Evolutionary conservation across 2,329 filamentous ascomycete genomes (phyloP), one percentile per base, ranked within the genome.

Genomic region (Paecilomyces fulvus): DNA sequence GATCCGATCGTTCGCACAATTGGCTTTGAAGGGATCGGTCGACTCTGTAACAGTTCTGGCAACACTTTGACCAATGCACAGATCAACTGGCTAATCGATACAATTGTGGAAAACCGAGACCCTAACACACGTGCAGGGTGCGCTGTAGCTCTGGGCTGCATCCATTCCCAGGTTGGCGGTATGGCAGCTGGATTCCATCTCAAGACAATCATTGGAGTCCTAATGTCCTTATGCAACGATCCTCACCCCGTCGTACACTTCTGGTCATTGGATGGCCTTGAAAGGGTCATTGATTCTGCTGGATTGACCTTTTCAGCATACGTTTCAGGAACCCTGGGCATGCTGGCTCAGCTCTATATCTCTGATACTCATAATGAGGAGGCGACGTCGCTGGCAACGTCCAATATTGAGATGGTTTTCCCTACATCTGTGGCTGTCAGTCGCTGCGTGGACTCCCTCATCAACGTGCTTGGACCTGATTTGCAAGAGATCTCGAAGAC

Each of bases 181-280:
- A 97, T 99, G 92, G 94, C 94, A 54, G 94, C 94, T 55, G 91
- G 92, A 3, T 91, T 94, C 65, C 94, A 99, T 70, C 80, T 99
- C 53, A 97, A 97, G 76, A 96, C 91, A 1, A 96, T 99, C 52
- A 82, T 96, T n/a, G 89, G 92, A 17, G 95, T 99, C 43, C 77
- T 99, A n/a, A 95, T 97, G 88, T 97, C 94, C 7, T 80, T 99
- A 9, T 92, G 91, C 70, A 96, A 92, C 64, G 94, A 99, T 67
- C 90, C 92, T 20, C 94, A 99, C 69, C 92, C 94, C 0, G 86
- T 89, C 0, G 94, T 99, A 8, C 94, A 99, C 72, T 96, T 92
- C 69, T 97, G 92, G 91, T 92, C 95, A 2, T 78, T 99, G 49
- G 91, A 96, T 69, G 92, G 90, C 9, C 74, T 99, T 30, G 87